phyloP scores from a whole-genome alignment of 768 basidiomycete species.

The Lactarius hengduanensis region DNA sequence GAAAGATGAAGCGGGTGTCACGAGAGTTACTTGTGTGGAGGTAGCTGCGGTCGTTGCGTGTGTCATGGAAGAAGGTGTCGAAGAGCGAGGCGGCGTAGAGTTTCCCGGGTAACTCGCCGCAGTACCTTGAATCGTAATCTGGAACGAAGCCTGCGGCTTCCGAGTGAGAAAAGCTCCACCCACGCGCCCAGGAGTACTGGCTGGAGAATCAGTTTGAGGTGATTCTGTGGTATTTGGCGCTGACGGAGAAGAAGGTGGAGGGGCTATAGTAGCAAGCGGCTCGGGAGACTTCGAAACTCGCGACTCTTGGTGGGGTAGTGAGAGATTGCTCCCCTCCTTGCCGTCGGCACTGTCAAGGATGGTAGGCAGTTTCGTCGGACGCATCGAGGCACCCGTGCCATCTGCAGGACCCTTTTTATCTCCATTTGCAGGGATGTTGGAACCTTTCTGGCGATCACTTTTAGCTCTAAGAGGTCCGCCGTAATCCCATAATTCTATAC shows the following conservation, averaged over 20 bases:
- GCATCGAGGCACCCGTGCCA: neutral
- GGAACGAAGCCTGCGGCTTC: conserved; percentile 19
- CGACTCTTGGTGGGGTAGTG: neutral
- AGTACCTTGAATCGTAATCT: neutral
- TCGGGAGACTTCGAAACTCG: neutral
- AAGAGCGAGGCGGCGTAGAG: conserved; percentile 21
- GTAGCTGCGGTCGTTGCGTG: conserved; percentile 10
- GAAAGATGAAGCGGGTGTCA: conserved; percentile 22
- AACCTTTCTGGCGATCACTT: conserved; percentile 1
- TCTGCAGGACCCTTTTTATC: neutral
- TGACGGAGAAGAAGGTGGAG: neutral
- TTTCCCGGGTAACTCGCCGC: neutral
- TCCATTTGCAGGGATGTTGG: neutral
- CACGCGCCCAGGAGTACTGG: conserved; percentile 4
- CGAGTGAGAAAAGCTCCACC: conserved; percentile 22
- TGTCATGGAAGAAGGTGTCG: conserved; percentile 22
- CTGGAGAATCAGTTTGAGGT: neutral
- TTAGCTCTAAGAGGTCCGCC: neutral
- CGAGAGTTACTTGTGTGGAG: conserved; percentile 2
- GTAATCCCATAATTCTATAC: conserved; percentile 24
- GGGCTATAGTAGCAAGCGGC: neutral
- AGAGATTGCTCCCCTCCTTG: neutral
- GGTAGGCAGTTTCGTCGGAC: neutral
- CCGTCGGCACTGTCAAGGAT: neutral
- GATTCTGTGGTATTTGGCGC: neutral